phyloP scores from a whole-genome alignment of 2,329 filamentous ascomycete species.

The Hirsutella thompsonii region DNA sequence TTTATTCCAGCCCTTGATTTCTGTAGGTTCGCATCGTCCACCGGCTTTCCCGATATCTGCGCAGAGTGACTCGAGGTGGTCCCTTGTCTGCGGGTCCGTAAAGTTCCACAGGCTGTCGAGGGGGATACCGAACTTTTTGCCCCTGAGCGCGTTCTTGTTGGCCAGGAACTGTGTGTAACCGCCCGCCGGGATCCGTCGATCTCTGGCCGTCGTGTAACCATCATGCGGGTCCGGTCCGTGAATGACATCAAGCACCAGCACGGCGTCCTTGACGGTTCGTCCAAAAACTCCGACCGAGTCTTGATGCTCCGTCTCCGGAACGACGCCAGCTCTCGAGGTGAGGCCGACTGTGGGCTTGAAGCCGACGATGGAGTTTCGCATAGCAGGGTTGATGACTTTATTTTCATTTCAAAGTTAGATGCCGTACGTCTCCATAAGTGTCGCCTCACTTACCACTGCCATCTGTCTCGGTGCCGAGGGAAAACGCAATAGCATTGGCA shows the following conservation, averaged over 20 bases:
- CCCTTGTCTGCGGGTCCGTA: slow-evolving; percentile 27
- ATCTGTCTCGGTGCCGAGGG: slow-evolving; percentile 64
- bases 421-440: background rate
- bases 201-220: slow-evolving; percentile 57
- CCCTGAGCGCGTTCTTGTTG: slow-evolving; percentile 25
- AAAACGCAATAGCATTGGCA: slow-evolving; percentile 48
- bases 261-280: slow-evolving; percentile 55
- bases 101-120: too few relatives aligned
- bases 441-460: slow-evolving; percentile 34
- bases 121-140: too few relatives aligned
- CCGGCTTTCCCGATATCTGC: slow-evolving; percentile 52
- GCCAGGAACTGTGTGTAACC: slow-evolving; percentile 47
- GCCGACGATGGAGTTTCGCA: slow-evolving; percentile 56
- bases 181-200: slow-evolving; percentile 37
- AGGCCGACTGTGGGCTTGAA: slow-evolving; percentile 67
- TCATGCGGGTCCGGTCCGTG: slow-evolving; percentile 50
- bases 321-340: slow-evolving; percentile 49
- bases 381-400: slow-evolving; percentile 55
- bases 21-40: slow-evolving; percentile 40
- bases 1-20: slow-evolving; percentile 48
- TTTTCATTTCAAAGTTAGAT: background rate
- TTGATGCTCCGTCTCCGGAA: slow-evolving; percentile 55
- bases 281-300: slow-evolving; percentile 59
- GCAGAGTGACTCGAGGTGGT: slow-evolving; percentile 36
- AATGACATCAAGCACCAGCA: slow-evolving; percentile 53